These are phyloP conservation scores for Chaetothyriales sp. DNA, from an alignment of 2,329 filamentous ascomycete species.

Conservation along the genomic window DNA sequence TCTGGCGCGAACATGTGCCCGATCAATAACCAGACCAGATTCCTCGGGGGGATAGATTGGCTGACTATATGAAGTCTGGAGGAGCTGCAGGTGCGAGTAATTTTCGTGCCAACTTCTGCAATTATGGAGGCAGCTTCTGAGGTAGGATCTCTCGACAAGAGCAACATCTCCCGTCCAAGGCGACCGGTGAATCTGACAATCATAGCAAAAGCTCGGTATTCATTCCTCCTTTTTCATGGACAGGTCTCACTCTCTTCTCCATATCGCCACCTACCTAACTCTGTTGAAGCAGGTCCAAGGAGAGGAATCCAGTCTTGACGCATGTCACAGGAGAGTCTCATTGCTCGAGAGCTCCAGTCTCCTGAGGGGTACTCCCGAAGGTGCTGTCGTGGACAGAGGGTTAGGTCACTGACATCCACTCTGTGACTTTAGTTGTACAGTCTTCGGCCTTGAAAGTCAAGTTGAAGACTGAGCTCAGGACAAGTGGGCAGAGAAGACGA, in stretches of 20 bases:
- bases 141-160: not conserved
- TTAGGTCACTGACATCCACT: not conserved
- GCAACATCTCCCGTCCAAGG: not conserved
- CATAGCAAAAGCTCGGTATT: not conserved
- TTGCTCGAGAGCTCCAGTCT: not conserved
- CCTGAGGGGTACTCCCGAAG: not conserved
- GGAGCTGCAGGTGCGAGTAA: not conserved
- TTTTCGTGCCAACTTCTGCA: not conserved
- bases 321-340: not conserved
- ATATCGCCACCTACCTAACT: not conserved
- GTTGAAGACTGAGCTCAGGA: not conserved
- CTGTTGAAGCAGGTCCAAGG: not conserved
- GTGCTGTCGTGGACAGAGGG: not conserved
- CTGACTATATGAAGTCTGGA: not conserved
- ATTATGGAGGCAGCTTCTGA: not conserved
- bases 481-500: not conserved
- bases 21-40: not conserved
- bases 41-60: not conserved
- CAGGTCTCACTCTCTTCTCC: not conserved
- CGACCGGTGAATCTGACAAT: not conserved
- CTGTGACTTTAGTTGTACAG: too few relatives aligned
- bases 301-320: not conserved
- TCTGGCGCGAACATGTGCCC: not conserved
- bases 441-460: too few relatives aligned
- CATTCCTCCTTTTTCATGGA: not conserved